A percentile compares a stretch with the other conserved stretches of the same genome.
Conservation (phyloP, 2,329 filamentous ascomycete genomes). For the Nemania sp. region DNA sequence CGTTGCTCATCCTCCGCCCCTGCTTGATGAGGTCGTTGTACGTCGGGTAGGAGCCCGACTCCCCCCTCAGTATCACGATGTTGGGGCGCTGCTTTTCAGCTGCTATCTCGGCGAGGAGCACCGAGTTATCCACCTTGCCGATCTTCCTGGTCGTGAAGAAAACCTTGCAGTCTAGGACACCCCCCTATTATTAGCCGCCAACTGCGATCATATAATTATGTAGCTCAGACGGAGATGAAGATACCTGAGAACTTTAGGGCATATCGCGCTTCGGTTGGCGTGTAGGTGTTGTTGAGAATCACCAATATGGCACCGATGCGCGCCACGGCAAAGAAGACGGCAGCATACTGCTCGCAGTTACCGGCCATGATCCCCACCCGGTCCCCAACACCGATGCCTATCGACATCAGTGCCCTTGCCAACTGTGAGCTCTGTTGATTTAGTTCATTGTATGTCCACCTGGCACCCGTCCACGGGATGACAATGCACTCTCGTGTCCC, state of each 20-base stretch:
- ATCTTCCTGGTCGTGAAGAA: constrained; percentile 75
- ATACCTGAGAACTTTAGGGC: constrained; percentile 71
- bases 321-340: constrained; percentile 74
- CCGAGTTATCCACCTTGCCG: constrained; percentile 65
- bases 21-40: constrained; percentile 63
- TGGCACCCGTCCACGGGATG: constrained; percentile 74
- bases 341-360: constrained; percentile 80
- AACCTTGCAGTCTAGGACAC: constrained; percentile 66
- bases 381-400: constrained; percentile 70
- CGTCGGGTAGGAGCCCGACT: constrained; percentile 58
- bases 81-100: constrained; percentile 51
- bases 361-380: constrained; percentile 77
- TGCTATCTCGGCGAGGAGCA: constrained; percentile 60
- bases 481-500: constrained; percentile 70
- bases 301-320: constrained; percentile 71
- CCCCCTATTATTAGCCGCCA: constrained; percentile 3
- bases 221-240: neutral
- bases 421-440: constrained; percentile 65
- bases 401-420: constrained; percentile 67
- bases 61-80: constrained; percentile 65
- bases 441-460: constrained; percentile 73
- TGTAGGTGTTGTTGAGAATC: constrained; percentile 84
- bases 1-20: constrained; percentile 54
- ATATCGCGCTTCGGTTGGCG: constrained; percentile 71
- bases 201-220: neutral